Conservation (phyloP, 2,329 filamentous ascomycete genomes). For the Trichoderma afroharzianum region DNA sequence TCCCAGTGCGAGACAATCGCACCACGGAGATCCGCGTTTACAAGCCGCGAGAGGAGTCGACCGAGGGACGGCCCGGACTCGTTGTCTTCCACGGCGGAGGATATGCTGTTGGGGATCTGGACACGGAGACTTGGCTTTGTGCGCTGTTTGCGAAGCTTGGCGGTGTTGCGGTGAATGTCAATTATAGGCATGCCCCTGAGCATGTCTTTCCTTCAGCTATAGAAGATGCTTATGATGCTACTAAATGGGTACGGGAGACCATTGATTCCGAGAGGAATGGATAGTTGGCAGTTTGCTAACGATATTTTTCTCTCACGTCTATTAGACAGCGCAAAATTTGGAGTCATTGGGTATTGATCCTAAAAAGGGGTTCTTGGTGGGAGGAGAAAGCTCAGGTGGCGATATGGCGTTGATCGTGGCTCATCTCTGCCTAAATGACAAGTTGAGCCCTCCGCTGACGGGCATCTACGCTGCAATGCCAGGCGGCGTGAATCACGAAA, state of each 20-base stretch:
- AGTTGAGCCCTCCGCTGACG: conserved; percentile 25
- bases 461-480: conserved; percentile 27
- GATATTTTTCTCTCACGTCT: neutral
- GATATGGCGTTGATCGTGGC: conserved; percentile 28
- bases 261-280: neutral
- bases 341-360: conserved; percentile 25
- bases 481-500: conserved; percentile 22
- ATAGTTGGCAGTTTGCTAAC: neutral
- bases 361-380: conserved; percentile 25
- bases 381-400: conserved; percentile 29
- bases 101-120: conserved; percentile 27
- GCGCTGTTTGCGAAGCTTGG: conserved; percentile 26
- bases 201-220: conserved; percentile 28
- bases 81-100: conserved; percentile 30
- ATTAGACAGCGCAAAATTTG: conserved; percentile 19
- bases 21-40: conserved; percentile 24
- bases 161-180: conserved; percentile 23
- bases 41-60: conserved; percentile 19
- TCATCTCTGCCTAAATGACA: conserved; percentile 22
- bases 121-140: conserved; percentile 26
- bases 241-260: conserved; percentile 23
- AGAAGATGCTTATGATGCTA: conserved; percentile 28
- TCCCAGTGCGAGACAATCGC: conserved; percentile 24
- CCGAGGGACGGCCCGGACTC: conserved; percentile 20
- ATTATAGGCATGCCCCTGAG: conserved; percentile 30